Evolutionary conservation across 148 eudicot genomes (phyloP).

Genomic region (Rhododendron mucronatum): DNA sequence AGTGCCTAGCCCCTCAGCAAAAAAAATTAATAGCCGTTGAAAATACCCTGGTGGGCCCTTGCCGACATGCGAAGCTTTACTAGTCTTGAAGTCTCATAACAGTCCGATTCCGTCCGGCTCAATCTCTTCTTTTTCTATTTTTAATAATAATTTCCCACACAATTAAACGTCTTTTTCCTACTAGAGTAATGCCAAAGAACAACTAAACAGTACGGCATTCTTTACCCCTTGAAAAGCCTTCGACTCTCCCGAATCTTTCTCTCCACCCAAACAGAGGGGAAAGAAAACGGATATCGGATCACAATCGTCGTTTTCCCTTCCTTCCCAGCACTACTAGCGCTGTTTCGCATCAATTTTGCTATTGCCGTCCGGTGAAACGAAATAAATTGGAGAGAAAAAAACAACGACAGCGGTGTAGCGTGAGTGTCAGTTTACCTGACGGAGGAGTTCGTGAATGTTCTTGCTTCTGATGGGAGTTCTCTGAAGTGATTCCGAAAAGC

Average conservation of each 20-base stretch:
- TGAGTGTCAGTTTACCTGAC: background rate
- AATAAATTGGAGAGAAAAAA: background rate
- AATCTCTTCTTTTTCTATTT: too few relatives aligned
- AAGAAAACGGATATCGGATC: background rate
- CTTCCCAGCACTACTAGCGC: background rate
- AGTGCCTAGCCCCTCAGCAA: background rate
- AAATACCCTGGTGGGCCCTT: background rate
- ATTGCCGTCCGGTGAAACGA: background rate
- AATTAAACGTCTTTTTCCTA: background rate
- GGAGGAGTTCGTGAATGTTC: constrained; percentile 2
- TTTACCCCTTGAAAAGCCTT: background rate
- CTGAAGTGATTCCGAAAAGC: constrained; percentile 2
- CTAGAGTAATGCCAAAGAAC: too few relatives aligned
- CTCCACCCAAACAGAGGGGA: background rate
- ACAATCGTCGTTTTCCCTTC: background rate
- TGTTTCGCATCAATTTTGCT: background rate
- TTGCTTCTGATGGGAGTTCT: constrained; percentile 3
- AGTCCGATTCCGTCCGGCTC: background rate
- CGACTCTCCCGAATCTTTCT: background rate
- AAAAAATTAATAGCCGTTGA: background rate
- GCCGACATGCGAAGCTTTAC: background rate
- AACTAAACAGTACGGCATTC: too few relatives aligned
- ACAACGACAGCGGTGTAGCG: background rate
- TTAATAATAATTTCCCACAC: background rate
- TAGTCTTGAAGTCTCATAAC: background rate